Base-by-base conservation (phyloP, 192 early-diverging fungal genomes). In the Umbelopsis sp. region DNA sequence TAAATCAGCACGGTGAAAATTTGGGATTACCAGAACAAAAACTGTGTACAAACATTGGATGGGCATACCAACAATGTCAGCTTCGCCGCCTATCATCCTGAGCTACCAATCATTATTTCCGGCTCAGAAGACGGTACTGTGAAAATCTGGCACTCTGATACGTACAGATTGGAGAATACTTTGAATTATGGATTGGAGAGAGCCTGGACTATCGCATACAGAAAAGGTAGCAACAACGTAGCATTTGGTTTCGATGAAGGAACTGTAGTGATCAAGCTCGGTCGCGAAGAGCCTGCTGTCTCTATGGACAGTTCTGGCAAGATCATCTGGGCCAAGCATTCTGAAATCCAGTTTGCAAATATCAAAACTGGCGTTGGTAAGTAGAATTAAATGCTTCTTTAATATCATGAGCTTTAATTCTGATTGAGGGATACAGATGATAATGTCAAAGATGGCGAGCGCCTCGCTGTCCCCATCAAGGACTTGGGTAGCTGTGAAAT, bases 11-110 rank as follows among this genome's bases (percentile, higher is more conserved):
- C 89, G 37, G 88, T 94, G 72, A 98, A 97, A 69, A 91, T 99
- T 41, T 99, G 98, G 98, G 98, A 99, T 78, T 98, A 98, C 78
- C 97, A 98, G 76, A 99, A 98, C 88, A 98, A 97, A 81, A 95
- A 94, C 20, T 98, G 97, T 78, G 96, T 99, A 15, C 95, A 97
- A 80, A 99, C 97, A 8, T 87, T 99, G 66, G 96, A 98, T 81
- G 98, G 98, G 9, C 98, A 99, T 79, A 86, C 92, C 9, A 91
- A 97, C 55, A 98, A 99, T 73, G 96, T 97, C 6, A 93, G 88
- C 16, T 89, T 94, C 49, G 93, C 94, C 10, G 83, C 86, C 10
- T 99, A 91, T 85, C 98, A 99, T 74, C 98, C 98, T 2, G 89
- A 91, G n/a, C 83, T 98, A 49, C 98, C 98, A 25, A 96, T 99